Percentiles rank a stretch among this genome's conserved stretches.
These are phyloP conservation scores for Colletotrichum sansevieriae DNA, from an alignment of 2,329 filamentous ascomycete genomes.

Conservation along the genomic window DNA sequence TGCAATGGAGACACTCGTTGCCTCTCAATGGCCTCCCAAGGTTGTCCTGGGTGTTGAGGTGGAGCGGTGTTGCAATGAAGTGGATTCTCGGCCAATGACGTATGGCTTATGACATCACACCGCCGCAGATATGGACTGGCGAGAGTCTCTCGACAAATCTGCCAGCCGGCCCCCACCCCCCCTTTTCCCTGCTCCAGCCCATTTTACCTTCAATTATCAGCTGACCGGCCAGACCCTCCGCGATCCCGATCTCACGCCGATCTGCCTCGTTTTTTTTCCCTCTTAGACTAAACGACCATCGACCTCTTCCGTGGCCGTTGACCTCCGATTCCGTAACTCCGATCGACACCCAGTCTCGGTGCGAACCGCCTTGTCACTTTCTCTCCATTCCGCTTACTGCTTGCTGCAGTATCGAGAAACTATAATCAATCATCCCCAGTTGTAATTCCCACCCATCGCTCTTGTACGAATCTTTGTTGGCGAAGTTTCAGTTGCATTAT, in stretches of 20 bases:
- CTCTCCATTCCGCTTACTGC: neutral
- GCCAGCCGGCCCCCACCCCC: neutral
- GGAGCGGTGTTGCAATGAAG: constrained; percentile 18
- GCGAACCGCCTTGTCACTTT: constrained; percentile 1
- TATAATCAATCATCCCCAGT: constrained; percentile 21
- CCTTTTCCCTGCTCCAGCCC: neutral
- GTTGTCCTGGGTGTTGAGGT: neutral
- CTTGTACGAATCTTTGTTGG: constrained; percentile 3
- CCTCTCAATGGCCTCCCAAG: neutral
- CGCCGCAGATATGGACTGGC: constrained; percentile 19
- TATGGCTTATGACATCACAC: constrained; percentile 40
- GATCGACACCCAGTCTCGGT: constrained; percentile 30
- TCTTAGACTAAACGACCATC: neutral
- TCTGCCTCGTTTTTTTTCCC: constrained; percentile 16
- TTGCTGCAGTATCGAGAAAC: neutral
- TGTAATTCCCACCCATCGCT: constrained; percentile 7
- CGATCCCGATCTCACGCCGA: constrained; percentile 38
- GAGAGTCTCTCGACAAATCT: constrained; percentile 31
- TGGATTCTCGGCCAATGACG: constrained; percentile 33
- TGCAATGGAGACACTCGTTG: constrained; percentile 22
- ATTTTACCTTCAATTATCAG: constrained; percentile 25
- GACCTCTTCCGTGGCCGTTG: constrained; percentile 7
- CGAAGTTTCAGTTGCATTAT: constrained; percentile 7
- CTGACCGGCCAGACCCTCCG: constrained; percentile 33
- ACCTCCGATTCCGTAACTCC: constrained; percentile 29